Conservation (phyloP, 805 yeast genomes). For the Wickerhamiella sorbophila region DNA sequence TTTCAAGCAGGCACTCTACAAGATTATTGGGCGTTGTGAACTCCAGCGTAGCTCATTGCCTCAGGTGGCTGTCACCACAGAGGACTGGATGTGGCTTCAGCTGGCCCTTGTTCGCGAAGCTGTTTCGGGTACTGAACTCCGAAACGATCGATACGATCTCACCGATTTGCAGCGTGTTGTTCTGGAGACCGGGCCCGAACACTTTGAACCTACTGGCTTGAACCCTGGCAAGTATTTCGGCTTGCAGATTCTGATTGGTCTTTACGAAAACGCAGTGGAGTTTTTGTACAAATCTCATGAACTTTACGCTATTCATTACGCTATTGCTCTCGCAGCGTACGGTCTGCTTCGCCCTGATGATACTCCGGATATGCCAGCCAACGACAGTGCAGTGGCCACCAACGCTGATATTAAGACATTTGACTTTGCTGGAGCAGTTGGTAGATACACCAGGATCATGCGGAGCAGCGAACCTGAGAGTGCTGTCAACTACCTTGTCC, state of each 20-base stretch:
- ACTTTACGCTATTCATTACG: slow-evolving; percentile 79
- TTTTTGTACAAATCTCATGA: slow-evolving; percentile 50
- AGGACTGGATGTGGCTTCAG: slow-evolving; percentile 97
- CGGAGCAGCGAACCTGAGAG: slow-evolving; percentile 75
- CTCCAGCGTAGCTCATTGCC: slow-evolving; percentile 42
- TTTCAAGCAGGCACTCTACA: slow-evolving; percentile 77
- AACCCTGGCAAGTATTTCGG: slow-evolving; percentile 62
- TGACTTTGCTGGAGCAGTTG: slow-evolving; percentile 49
- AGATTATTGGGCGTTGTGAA: slow-evolving; percentile 84
- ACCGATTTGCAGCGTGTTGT: slow-evolving; percentile 60
- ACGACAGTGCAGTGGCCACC: slow-evolving; percentile 9
- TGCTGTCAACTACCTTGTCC: slow-evolving; percentile 77
- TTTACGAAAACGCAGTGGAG: slow-evolving; percentile 67
- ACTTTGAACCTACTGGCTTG: slow-evolving; percentile 39
- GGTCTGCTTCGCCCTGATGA: slow-evolving; percentile 43
- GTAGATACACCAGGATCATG: slow-evolving; percentile 70
- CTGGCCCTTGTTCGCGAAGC: slow-evolving; percentile 57
- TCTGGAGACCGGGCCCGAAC: slow-evolving; percentile 54
- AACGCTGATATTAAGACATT: slow-evolving; percentile 22
- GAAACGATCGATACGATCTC: slow-evolving; percentile 58
- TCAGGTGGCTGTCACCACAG: slow-evolving; percentile 65
- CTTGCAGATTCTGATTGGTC: slow-evolving; percentile 57
- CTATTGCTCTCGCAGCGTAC: slow-evolving; percentile 63
- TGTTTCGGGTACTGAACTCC: slow-evolving; percentile 26
- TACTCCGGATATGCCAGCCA: slow-evolving; percentile 19